Base-by-base conservation (phyloP, 202 grass and related monocot species). In the Panicum virgatum region DNA sequence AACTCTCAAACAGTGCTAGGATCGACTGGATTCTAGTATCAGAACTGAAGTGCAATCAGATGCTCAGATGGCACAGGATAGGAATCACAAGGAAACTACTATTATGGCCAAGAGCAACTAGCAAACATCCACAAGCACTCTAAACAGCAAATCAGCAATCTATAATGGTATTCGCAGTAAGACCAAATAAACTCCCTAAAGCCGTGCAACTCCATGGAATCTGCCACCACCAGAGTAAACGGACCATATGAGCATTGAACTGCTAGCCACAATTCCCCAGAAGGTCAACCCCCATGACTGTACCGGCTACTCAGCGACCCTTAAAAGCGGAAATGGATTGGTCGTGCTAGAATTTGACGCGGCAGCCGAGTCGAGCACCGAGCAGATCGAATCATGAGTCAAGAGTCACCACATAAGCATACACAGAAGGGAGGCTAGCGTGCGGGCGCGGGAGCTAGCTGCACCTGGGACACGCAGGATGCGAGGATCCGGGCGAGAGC, bases 391-490 rank as follows among this genome's bases (percentile, higher is more conserved):
- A 86, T 46, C 73, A 75, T 23, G 40, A 46, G 12, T 50, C 76
- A 73, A 23, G 39, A 45, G 20, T 7, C 53, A 10, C 54, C 40
- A 29, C 23, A 44, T 48, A 43, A 4, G 22, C 45, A 42, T 32
- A 38, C 18, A 66, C 13, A 39, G 34, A 63, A 5, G 47, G 15
- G 50, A 63, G 26, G 13, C 5, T 8, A 52, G 14, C 53, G 51
- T 15, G 44, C 44, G 44, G 19, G 63, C 51, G 59, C 12, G 54
- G 3, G 26, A 44, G 59, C 25, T 52, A 14, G 6, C 34, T 13
- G 45, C 32, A 95, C 95, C 95, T 95, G 92, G 83, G 90, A 87
- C 62, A 75, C 74, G 79, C 94, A 97, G 69, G 86, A 74, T 29
- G 89, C 40, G 59, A 97, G 82, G 83, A 97, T 71, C 73, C 92